A percentile compares a stretch with the other conserved stretches of the same genome.
These are phyloP conservation scores for Pseudonitzschia multiseries DNA, from an alignment of 108 stramenopile species.

Conservation along the genomic window DNA sequence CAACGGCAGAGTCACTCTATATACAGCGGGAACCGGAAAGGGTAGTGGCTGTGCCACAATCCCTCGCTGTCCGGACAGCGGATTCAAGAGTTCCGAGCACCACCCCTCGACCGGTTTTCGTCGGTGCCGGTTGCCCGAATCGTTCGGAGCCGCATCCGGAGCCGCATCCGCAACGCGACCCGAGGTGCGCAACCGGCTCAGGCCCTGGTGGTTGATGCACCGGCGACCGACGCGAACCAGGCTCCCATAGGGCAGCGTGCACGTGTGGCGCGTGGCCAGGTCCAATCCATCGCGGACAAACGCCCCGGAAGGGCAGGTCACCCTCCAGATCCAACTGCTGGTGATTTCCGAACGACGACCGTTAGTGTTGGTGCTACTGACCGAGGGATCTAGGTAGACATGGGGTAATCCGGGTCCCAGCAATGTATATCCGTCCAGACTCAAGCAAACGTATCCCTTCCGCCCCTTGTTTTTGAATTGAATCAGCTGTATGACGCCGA, in stretches of 20 bases:
- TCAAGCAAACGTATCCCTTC: constrained; percentile 46
- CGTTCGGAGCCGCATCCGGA: background rate
- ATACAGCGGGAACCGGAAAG: constrained; percentile 66
- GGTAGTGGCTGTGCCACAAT: constrained; percentile 66
- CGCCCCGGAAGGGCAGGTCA: constrained; percentile 78
- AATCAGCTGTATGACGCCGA: constrained; percentile 39
- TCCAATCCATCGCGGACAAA: constrained; percentile 78
- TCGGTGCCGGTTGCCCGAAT: background rate
- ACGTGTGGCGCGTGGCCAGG: constrained; percentile 55
- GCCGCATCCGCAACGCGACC: background rate
- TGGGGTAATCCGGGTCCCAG: constrained; percentile 56
- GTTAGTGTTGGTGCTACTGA: background rate
- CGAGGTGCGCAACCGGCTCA: constrained; percentile 56
- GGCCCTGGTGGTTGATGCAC: constrained; percentile 73
- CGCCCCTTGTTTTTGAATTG: constrained; percentile 38
- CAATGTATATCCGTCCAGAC: constrained; percentile 57
- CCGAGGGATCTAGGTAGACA: constrained; percentile 14
- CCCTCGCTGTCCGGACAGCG: constrained; percentile 79
- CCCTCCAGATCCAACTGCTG: constrained; percentile 57
- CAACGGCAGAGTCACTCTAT: constrained; percentile 45
- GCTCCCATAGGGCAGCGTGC: constrained; percentile 68
- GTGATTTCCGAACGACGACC: no score
- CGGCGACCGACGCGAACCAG: constrained; percentile 62
- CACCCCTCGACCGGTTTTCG: constrained; percentile 53
- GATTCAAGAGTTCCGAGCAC: constrained; percentile 89